Evolutionary conservation across 2,329 filamentous ascomycete genomes (phyloP), one percentile per base, ranked within the genome.

Genomic region (Proliferodiscus dingleyae): DNA sequence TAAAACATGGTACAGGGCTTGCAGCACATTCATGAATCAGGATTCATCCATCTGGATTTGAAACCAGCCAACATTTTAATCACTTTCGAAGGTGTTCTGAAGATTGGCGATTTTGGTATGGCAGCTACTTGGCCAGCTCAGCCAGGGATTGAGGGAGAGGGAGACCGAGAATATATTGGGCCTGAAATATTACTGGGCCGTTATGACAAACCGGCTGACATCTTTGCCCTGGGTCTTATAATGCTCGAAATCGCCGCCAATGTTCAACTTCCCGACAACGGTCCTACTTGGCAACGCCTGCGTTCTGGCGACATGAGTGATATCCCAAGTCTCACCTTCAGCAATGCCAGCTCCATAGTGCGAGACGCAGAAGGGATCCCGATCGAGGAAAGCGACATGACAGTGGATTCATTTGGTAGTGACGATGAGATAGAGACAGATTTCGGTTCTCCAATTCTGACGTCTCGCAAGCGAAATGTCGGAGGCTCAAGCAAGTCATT

Each of bases 181-280:
- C 90, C 90, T 0, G 93, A 98, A 66, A 89, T 95, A 51, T 79
- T 98, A 16, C 80, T 81, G 61, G 91, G 90, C 33, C 80, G 83
- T 52, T 93, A 86, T 57, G 89, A 95, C 68, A 93, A 91, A 65
- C 87, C 91, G 29, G 87, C 89, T 28, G 93, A 98, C 66, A 79
- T 98, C 41, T 98, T 96, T 66, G 88, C 93, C 9, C 79, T 98
- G 23, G 93, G 93, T 41, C 79, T 97, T 58, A 95, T 97, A 66
- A 87, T 95, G 64, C 80, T 96, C 40, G 93, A 98, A 69, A 93
- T 90, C 59, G 91, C 89, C 21, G 89, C 87, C 52, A 98, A 98
- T 61, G 89, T 95, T 41, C 83, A 89, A 52, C 82, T 98, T 22
- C 93, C 93, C 0, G 89, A 96, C 61, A 95, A 97, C 55, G 93